Evolutionary conservation across 1,284 basidiomycete species (phyloP).

Genomic region (Spongiforma sp.): DNA sequence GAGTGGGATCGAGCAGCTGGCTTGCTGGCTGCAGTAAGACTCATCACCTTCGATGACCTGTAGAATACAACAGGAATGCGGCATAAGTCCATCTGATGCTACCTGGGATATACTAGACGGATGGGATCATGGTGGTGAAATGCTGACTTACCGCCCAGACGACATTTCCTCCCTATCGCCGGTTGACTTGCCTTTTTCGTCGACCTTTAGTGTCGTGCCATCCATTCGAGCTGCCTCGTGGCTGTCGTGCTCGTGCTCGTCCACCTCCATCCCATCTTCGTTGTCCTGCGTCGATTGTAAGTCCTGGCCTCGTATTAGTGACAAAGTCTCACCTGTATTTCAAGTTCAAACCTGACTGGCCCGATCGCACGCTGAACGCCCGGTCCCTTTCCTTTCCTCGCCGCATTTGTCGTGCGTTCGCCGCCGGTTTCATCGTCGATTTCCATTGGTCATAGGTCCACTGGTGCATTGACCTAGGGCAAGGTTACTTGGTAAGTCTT

Average conservation of each 20-base stretch:
- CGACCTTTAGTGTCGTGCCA: background rate
- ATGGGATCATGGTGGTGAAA: background rate
- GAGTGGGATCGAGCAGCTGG: background rate
- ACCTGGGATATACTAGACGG: background rate
- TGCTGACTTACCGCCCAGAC: background rate
- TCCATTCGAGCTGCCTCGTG: too few relatives aligned
- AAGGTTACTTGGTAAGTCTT: background rate
- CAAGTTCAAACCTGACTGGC: background rate
- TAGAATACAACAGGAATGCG: background rate
- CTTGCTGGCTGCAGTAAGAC: background rate
- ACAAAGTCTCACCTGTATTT: background rate
- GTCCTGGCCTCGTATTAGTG: background rate
- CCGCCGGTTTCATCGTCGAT: background rate
- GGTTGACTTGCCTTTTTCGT: background rate
- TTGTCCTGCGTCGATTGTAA: background rate
- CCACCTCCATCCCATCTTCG: background rate
- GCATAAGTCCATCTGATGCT: background rate
- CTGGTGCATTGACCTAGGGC: background rate
- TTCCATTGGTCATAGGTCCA: background rate
- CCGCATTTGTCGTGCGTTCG: background rate
- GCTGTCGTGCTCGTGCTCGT: background rate
- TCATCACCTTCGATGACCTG: background rate
- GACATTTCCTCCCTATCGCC: background rate
- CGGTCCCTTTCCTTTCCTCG: background rate
- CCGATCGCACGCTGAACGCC: background rate